These are phyloP conservation scores for Sclerotinia minor DNA, from an alignment of 2,329 filamentous ascomycete genomes.

Conservation along the genomic window DNA sequence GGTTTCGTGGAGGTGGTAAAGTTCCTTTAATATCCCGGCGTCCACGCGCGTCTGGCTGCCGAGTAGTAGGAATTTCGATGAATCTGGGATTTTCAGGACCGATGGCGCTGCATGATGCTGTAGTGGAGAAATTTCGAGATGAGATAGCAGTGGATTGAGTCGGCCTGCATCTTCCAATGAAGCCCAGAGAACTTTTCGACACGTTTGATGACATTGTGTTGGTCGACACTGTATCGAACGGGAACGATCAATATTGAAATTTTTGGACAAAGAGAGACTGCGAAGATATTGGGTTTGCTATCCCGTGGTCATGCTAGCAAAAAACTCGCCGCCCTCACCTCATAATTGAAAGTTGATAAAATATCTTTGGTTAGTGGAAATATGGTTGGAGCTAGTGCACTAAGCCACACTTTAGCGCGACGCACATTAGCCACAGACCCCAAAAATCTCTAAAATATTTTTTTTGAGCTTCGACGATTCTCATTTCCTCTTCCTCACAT, in stretches of 20 bases:
- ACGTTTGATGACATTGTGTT: constrained; percentile 38
- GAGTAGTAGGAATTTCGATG: constrained; percentile 75
- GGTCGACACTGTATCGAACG: neutral
- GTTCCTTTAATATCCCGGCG: constrained; percentile 65
- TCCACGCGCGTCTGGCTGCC: constrained; percentile 56
- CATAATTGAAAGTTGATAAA: constrained; percentile 23
- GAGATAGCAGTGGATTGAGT: constrained; percentile 31
- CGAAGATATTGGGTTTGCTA: neutral
- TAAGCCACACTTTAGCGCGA: constrained; percentile 30
- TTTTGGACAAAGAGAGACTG: neutral
- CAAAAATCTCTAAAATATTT: constrained; percentile 32
- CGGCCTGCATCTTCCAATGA: constrained; percentile 40
- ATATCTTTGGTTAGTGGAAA: constrained; percentile 30
- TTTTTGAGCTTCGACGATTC: constrained; percentile 27
- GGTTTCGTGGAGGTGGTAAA: constrained; percentile 76
- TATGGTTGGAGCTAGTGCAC: constrained; percentile 22
- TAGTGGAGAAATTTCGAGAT: constrained; percentile 49
- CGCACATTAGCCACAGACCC: constrained; percentile 30
- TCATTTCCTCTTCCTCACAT: constrained; percentile 32
- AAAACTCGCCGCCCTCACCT: constrained; percentile 6
- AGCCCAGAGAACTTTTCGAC: constrained; percentile 37
- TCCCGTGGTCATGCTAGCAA: constrained; percentile 6
- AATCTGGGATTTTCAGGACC: constrained; percentile 86
- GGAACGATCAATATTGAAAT: too few species aligned
- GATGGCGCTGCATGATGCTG: constrained; percentile 49